Conservation (phyloP, 805 yeast genomes). For the Metschnikowia hibisci region DNA sequence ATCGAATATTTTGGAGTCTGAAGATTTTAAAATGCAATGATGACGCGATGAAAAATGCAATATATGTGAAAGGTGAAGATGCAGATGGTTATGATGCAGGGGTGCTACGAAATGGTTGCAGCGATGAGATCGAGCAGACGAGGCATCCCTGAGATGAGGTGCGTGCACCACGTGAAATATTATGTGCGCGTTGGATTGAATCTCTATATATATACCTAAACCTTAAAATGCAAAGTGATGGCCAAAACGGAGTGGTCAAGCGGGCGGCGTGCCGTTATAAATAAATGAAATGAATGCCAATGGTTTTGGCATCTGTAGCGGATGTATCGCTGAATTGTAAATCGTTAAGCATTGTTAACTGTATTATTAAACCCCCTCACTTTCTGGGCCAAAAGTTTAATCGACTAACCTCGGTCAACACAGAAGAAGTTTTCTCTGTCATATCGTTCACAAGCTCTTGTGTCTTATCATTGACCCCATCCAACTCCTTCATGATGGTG, state of each 20-base stretch:
- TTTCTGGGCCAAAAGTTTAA: conserved; percentile 17
- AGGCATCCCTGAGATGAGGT: conserved; percentile 5
- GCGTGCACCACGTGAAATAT: conserved; percentile 4
- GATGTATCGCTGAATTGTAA: too few species aligned
- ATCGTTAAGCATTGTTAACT: too few species aligned
- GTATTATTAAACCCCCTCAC: background rate
- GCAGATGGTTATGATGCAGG: background rate
- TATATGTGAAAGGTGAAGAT: background rate
- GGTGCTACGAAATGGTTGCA: background rate
- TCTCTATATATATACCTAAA: conserved; percentile 2
- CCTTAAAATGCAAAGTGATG: conserved; percentile 4
- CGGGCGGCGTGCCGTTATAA: background rate
- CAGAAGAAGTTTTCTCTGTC: conserved; percentile 15
- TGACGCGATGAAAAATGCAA: background rate
- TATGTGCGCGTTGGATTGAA: conserved; percentile 4
- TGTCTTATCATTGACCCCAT: conserved; percentile 23
- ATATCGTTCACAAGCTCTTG: conserved; percentile 18
- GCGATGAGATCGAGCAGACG: background rate
- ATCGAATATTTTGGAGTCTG: background rate
- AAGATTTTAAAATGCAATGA: background rate
- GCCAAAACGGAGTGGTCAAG: background rate
- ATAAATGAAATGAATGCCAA: background rate
- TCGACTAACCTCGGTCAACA: conserved; percentile 18
- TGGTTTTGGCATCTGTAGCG: conserved; percentile 1
- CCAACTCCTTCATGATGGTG: conserved; percentile 25